Base-by-base conservation (phyloP, 139 green algal species). In the Bryopsis sp. region DNA sequence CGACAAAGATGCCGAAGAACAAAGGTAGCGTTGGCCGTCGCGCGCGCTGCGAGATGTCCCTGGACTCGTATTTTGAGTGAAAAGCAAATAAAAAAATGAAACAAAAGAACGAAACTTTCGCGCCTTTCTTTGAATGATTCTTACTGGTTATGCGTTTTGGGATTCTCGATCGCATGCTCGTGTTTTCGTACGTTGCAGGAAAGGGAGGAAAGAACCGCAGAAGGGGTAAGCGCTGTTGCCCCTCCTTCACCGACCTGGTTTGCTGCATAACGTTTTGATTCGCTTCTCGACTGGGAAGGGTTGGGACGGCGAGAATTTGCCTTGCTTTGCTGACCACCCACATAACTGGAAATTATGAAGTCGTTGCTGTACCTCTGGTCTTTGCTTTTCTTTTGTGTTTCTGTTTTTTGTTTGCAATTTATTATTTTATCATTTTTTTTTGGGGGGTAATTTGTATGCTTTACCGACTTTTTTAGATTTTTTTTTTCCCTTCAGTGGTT, bases 121-220 rank as follows among this genome's bases (percentile, higher is more conserved):
- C 33, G 31, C n/a, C 19, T 11, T 47, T 19, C 24, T 46, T 19
- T 48, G 7, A 26, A 11, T 47, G 59, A 7, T 47, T 32, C 59
- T 67, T 19, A 26, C 59, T 46, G 59, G 43, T 11, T 54, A 19
- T 19, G 43, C 19, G 43, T 19, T 54, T 19, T n/a, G n/a, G n/a
- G n/a, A n/a, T n/a, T n/a, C n/a, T n/a, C n/a, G n/a, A n/a, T 33
- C 19, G 50, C 11, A 61, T 32, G 50, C 33, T 50, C 11, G 11
- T 19, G 43, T 19, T 19, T 19, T 19, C 33, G 8, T 6, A 11
- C 6, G 31, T 6, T 61, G 28, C 33, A 54, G 72, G 72, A n/a
- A 77, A 77, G 48, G 72, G 72, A 58, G 72, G 72, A 32, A 77
- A 77, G 64, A 77, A 77, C 48, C 60, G 72, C 24, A 26, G 59